Conservation (phyloP, 2,329 filamentous ascomycete species). For the Incumbomyces delicatus region DNA sequence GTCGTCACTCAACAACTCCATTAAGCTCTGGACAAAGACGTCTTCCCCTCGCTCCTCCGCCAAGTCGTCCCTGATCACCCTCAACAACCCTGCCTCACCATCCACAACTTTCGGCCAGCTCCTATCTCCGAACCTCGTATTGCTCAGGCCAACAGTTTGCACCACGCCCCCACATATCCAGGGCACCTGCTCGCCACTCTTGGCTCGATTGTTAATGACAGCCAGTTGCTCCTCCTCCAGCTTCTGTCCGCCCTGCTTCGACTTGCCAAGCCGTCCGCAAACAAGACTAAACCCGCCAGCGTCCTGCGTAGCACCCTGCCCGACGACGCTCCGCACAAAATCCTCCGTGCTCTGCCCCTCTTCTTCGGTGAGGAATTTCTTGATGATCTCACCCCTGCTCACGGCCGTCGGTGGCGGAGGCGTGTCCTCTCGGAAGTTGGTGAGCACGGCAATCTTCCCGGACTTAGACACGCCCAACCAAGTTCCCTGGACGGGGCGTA, state of each 20-base stretch:
- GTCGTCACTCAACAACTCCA: slow-evolving; percentile 45
- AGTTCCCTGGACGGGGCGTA: slow-evolving; percentile 50
- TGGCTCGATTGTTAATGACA: slow-evolving; percentile 54
- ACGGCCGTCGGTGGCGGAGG: slow-evolving; percentile 35
- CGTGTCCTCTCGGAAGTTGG: slow-evolving; percentile 52
- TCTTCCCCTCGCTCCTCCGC: slow-evolving; percentile 35
- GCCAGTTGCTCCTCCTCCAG: slow-evolving; percentile 39
- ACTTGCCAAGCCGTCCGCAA: slow-evolving; percentile 42
- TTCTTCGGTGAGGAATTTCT: slow-evolving; percentile 45
- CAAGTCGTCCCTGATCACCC: slow-evolving; percentile 39
- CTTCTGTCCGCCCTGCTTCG: background rate
- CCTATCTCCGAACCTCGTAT: slow-evolving; percentile 49
- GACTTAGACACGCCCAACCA: slow-evolving; percentile 55
- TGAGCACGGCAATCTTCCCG: slow-evolving; percentile 52
- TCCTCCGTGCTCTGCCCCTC: slow-evolving; percentile 33
- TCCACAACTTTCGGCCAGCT: slow-evolving; percentile 53
- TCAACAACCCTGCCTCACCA: slow-evolving; percentile 44
- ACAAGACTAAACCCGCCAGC: slow-evolving; percentile 56
- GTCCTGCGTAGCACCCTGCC: slow-evolving; percentile 44
- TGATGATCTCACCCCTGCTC: slow-evolving; percentile 51
- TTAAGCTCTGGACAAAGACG: slow-evolving; percentile 41
- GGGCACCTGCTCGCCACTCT: slow-evolving; percentile 39
- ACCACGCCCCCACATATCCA: slow-evolving; percentile 40
- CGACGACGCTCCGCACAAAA: slow-evolving; percentile 46
- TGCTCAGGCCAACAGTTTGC: slow-evolving; percentile 52